These are phyloP conservation scores for Plenodomus tracheiphilus DNA, from an alignment of 2,329 filamentous ascomycete genomes.

Conservation along the genomic window DNA sequence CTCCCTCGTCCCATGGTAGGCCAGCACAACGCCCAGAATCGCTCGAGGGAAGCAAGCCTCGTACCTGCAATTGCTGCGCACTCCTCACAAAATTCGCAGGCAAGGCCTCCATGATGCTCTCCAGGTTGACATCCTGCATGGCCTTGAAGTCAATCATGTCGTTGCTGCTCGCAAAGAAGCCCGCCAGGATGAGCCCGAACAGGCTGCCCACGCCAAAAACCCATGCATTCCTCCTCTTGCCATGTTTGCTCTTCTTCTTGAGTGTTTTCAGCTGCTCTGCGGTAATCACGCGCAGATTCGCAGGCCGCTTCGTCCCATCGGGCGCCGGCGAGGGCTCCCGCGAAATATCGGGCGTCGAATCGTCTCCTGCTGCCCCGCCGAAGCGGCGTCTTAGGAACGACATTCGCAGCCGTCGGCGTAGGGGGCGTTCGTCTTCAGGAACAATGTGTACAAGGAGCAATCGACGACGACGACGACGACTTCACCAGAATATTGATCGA, in stretches of 20 bases:
- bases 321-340: conserved; percentile 45
- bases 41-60: conserved; percentile 25
- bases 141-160: conserved; percentile 86
- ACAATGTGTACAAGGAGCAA: not conserved
- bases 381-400: conserved; percentile 45
- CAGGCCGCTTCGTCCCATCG: conserved; percentile 30
- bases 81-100: conserved; percentile 85
- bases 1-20: not conserved
- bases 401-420: conserved; percentile 22
- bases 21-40: not conserved
- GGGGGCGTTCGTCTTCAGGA: not conserved
- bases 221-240: conserved; percentile 75
- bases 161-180: conserved; percentile 86
- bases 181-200: conserved; percentile 86
- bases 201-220: conserved; percentile 87
- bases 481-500: conserved; percentile 3
- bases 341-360: conserved; percentile 38
- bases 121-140: conserved; percentile 72
- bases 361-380: conserved; percentile 26
- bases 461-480: too few species aligned
- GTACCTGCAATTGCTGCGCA: conserved; percentile 80
- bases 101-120: conserved; percentile 82
- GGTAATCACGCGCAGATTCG: conserved; percentile 57
- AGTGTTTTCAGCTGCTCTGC: conserved; percentile 56
- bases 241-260: conserved; percentile 46